These are phyloP conservation scores for Grifola frondosa DNA, from an alignment of 1,284 basidiomycete genomes.

Conservation along the genomic window DNA sequence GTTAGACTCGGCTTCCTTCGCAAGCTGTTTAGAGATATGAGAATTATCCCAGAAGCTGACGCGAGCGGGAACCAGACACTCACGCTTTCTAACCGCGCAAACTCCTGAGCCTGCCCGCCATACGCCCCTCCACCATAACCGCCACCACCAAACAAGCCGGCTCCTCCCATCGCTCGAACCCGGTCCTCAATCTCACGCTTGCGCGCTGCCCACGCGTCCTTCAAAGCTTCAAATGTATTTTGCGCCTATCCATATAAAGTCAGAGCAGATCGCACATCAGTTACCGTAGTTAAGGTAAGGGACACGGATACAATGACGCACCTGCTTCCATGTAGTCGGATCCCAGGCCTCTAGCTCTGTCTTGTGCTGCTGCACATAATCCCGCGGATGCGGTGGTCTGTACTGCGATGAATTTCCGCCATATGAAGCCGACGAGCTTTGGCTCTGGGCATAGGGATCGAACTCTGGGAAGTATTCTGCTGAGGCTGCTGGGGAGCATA, in stretches of 20 bases:
- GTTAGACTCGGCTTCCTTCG: constrained; percentile 34
- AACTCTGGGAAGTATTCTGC: constrained; percentile 34
- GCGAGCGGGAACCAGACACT: constrained; percentile 4
- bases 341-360: constrained; percentile 40
- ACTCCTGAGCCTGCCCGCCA: constrained; percentile 32
- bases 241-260: constrained; percentile 21
- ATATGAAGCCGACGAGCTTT: no score
- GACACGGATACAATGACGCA: constrained; percentile 2
- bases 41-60: not conserved
- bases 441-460: constrained; percentile 32
- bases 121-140: constrained; percentile 28
- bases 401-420: constrained; percentile 11
- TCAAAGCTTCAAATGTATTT: constrained; percentile 35
- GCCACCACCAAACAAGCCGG: constrained; percentile 32
- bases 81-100: constrained; percentile 33
- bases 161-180: constrained; percentile 27
- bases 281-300: not conserved
- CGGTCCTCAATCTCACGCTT: constrained; percentile 33
- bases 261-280: not conserved
- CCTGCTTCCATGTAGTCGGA: constrained; percentile 38
- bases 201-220: constrained; percentile 34
- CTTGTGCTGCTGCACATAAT: constrained; percentile 37
- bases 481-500: constrained; percentile 24
- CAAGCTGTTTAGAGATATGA: constrained; percentile 23
- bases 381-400: constrained; percentile 33